Evolutionary conservation across 2,329 filamentous ascomycete genomes (phyloP).

Genomic region (Alternaria arbusti): DNA sequence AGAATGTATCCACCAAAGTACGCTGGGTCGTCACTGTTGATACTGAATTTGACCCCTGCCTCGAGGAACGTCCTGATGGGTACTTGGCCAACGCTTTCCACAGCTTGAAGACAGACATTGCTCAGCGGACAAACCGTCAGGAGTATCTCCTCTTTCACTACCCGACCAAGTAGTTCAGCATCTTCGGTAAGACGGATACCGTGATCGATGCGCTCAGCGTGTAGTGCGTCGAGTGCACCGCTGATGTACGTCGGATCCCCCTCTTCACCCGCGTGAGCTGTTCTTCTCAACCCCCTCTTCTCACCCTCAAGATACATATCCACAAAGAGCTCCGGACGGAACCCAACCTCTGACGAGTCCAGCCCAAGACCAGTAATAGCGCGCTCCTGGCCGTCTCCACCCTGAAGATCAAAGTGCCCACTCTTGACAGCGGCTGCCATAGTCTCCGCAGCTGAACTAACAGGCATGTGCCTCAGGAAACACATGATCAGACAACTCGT

Average conservation of each 20-base stretch:
- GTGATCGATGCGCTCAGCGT: slow-evolving; percentile 74
- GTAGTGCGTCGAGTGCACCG: slow-evolving; percentile 66
- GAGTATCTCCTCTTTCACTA: slow-evolving; percentile 65
- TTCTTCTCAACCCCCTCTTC: slow-evolving; percentile 64
- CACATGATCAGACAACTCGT: slow-evolving; percentile 73
- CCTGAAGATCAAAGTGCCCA: slow-evolving; percentile 48
- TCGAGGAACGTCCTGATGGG: slow-evolving; percentile 70
- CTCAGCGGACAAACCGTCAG: slow-evolving; percentile 76
- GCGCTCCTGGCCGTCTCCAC: slow-evolving; percentile 54
- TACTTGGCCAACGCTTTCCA: slow-evolving; percentile 56
- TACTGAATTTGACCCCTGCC: slow-evolving; percentile 69
- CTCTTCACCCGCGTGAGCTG: slow-evolving; percentile 79
- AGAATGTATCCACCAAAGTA: slow-evolving; percentile 75
- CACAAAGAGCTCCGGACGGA: slow-evolving; percentile 62
- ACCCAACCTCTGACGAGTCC: slow-evolving; percentile 63
- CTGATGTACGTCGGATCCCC: slow-evolving; percentile 71
- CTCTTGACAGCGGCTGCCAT: slow-evolving; percentile 56
- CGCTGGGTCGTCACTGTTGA: slow-evolving; percentile 63
- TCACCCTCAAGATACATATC: slow-evolving; percentile 65
- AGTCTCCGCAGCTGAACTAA: slow-evolving; percentile 51
- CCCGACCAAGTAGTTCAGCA: slow-evolving; percentile 61
- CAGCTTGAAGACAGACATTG: slow-evolving; percentile 68
- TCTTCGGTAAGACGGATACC: slow-evolving; percentile 71
- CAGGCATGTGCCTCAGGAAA: slow-evolving; percentile 73
- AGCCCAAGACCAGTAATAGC: slow-evolving; percentile 69